Conservation (phyloP, 192 early-diverging fungal species). For the Thamnidium elegans region DNA sequence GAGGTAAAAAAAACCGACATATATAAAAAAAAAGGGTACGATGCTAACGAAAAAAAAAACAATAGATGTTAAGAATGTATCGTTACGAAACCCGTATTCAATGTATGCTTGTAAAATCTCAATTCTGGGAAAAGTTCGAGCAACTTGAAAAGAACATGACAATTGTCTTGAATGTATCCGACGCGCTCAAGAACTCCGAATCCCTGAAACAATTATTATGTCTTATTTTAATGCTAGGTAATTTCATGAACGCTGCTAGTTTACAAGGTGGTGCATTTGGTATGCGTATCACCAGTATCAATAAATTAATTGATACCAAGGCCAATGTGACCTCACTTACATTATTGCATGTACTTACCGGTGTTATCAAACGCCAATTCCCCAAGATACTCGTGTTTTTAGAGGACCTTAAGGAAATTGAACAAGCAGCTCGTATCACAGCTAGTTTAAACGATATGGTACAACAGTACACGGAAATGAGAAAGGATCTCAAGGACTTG, state of each 20-base stretch:
- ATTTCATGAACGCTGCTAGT: slow-evolving; percentile 79
- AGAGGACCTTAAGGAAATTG: slow-evolving; percentile 64
- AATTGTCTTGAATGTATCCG: slow-evolving; percentile 57
- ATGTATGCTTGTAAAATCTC: slow-evolving; percentile 60
- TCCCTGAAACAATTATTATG: slow-evolving; percentile 69
- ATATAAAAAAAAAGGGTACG: neutral
- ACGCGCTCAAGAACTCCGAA: slow-evolving; percentile 57
- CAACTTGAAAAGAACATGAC: slow-evolving; percentile 60
- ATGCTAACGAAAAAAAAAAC: neutral
- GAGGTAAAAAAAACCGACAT: slow-evolving; percentile 30
- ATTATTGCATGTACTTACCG: slow-evolving; percentile 69
- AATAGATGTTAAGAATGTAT: slow-evolving; percentile 65
- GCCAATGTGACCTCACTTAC: slow-evolving; percentile 64
- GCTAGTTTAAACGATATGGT: slow-evolving; percentile 34
- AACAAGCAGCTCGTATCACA: slow-evolving; percentile 58
- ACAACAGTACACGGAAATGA: slow-evolving; percentile 35
- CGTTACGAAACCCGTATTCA: slow-evolving; percentile 70
- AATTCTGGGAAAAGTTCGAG: slow-evolving; percentile 62
- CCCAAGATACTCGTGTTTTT: slow-evolving; percentile 59
- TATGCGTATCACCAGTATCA: slow-evolving; percentile 76
- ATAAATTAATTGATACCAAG: slow-evolving; percentile 78
- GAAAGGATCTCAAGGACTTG: slow-evolving; percentile 41
- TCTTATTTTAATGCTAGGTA: slow-evolving; percentile 71
- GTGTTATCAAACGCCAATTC: slow-evolving; percentile 58
- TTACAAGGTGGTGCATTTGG: slow-evolving; percentile 82